Conservation (phyloP, 2,329 filamentous ascomycete genomes). For the Penicillium digitatum region DNA sequence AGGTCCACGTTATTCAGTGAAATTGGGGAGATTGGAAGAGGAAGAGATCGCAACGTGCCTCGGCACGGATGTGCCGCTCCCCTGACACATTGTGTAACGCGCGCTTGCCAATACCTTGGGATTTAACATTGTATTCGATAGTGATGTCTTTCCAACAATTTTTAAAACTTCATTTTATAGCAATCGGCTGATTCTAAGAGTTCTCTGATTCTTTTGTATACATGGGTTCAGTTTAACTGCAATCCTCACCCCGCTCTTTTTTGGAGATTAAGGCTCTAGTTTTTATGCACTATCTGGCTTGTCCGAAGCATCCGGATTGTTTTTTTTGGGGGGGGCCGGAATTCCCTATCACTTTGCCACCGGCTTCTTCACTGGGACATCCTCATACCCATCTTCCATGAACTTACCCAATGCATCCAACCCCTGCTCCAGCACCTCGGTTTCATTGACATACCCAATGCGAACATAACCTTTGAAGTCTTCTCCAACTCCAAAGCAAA, state of each 20-base stretch:
- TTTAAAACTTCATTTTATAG: background rate
- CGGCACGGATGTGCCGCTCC: conserved; percentile 7
- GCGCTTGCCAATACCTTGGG: background rate
- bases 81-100: background rate
- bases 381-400: conserved; percentile 54
- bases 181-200: background rate
- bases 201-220: background rate
- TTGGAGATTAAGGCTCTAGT: background rate
- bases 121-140: background rate
- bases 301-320: background rate
- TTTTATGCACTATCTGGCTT: background rate
- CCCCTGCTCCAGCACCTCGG: conserved; percentile 63
- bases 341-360: conserved; percentile 7
- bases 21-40: background rate
- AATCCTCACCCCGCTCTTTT: background rate
- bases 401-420: conserved; percentile 55
- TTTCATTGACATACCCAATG: conserved; percentile 71
- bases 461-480: conserved; percentile 73
- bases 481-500: conserved; percentile 63
- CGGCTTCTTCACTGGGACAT: conserved; percentile 39
- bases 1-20: no score
- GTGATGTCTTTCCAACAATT: background rate
- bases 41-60: conserved; percentile 4
- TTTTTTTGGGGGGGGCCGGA: no score
- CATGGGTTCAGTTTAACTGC: background rate